Conservation (phyloP, 441 rosid genomes). For the Sinapis alba region DNA sequence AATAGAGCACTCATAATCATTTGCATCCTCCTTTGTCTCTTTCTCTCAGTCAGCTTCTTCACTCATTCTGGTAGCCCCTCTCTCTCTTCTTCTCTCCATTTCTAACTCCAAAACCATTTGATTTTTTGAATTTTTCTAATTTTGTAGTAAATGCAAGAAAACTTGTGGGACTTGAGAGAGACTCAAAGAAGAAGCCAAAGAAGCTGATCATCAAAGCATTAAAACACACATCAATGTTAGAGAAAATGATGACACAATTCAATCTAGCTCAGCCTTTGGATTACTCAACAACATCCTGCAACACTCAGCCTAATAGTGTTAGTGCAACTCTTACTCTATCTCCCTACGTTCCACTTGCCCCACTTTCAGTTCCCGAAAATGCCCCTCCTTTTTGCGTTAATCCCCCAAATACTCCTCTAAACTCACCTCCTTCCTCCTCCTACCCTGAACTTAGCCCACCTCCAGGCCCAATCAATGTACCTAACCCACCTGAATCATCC, state of each 20-base stretch:
- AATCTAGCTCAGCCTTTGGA: constrained; percentile 45
- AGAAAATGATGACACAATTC: constrained; percentile 42
- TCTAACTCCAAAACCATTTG: constrained; percentile 3
- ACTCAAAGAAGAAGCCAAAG: constrained; percentile 36
- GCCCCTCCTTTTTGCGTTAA: constrained; percentile 66
- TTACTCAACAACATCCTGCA: constrained; percentile 42
- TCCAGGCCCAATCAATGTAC: constrained; percentile 42
- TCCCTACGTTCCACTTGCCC: constrained; percentile 63
- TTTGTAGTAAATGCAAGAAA: constrained; percentile 54
- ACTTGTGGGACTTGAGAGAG: constrained; percentile 31
- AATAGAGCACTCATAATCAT: constrained; percentile 30
- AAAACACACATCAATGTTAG: constrained; percentile 43
- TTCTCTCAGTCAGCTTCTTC: constrained; percentile 44
- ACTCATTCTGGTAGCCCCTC: constrained; percentile 50
- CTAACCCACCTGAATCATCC: constrained; percentile 32
- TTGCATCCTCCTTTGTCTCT: constrained; percentile 45
- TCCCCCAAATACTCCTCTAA: constrained; percentile 59
- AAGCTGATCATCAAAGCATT: constrained; percentile 37
- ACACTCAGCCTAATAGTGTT: constrained; percentile 52
- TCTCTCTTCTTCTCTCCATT: neutral
- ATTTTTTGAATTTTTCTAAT: neutral
- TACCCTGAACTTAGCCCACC: constrained; percentile 54
- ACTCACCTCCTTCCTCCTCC: constrained; percentile 40
- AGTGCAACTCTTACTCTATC: constrained; percentile 66
- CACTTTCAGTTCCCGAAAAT: constrained; percentile 50